phyloP scores from a whole-genome alignment of 179 eudicot genomes.

The Beta lomatogona region DNA sequence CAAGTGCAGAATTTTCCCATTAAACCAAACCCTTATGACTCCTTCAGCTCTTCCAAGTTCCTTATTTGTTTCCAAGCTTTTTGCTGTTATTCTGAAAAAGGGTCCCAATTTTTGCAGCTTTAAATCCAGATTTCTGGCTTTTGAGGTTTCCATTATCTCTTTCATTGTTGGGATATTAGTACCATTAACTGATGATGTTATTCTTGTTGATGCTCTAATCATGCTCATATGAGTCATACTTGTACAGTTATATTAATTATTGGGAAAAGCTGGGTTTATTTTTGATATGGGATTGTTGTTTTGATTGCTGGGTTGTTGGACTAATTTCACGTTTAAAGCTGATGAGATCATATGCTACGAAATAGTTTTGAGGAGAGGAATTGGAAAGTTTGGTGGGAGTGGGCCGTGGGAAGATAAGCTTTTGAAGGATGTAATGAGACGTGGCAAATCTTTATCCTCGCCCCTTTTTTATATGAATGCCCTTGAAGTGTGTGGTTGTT shows the following conservation, averaged over 20 bases:
- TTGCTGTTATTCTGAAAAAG: conserved; percentile 81
- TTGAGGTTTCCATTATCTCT: conserved; percentile 63
- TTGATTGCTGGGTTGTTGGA: conserved; percentile 13
- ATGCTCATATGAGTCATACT: too few relatives aligned
- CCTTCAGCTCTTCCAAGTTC: conserved; percentile 88
- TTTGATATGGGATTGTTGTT: background rate
- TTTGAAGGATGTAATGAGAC: conserved; percentile 10
- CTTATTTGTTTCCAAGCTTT: conserved; percentile 44
- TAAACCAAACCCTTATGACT: conserved; percentile 72
- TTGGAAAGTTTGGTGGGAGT: background rate
- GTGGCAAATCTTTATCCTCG: conserved; percentile 9
- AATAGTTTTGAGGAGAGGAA: background rate
- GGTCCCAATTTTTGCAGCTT: conserved; percentile 74
- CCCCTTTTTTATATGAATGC: too few relatives aligned
- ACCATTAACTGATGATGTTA: background rate
- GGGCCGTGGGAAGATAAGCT: background rate
- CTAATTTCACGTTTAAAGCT: background rate
- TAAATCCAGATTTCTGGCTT: conserved; percentile 65
- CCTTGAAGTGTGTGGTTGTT: too few relatives aligned
- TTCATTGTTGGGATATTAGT: conserved; percentile 66
- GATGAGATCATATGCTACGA: background rate
- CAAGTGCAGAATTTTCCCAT: conserved; percentile 79
- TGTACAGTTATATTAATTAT: background rate
- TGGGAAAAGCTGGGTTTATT: background rate
- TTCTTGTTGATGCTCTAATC: conserved; percentile 17